Evolutionary conservation across 441 rosid species (phyloP), one percentile per base, ranked within the genome.

Genomic region (Croton laevigatus): DNA sequence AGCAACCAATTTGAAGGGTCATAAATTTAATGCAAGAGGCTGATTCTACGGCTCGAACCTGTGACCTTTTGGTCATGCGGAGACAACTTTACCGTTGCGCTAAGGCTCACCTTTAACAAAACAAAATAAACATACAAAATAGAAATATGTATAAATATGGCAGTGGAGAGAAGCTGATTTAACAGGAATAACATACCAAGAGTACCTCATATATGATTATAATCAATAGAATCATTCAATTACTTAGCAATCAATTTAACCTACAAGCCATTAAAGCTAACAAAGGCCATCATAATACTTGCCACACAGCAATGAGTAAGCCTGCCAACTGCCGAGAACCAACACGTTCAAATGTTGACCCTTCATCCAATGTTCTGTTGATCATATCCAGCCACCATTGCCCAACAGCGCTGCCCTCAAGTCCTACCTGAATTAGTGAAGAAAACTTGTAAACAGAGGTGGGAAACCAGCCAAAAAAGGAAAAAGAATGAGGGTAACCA

Each of bases 351-450:
- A 95, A 95, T 51, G 90, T 85, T 75, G 77, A 73, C 62, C 88
- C 89, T 74, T 95, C 98, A 58, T 89, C 96, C 71, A 95, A 85
- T 61, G 84, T 82, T 78, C 83, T 89, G 60, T 94, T 98, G 34
- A 95, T 93, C 71, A 85, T 80, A 65, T 91, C 99, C 65, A 88
- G 85, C 99, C 99, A 95, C 89, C 89, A 95, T 66, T 91, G 87
- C 42, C 99, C 99, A 78, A 86, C 84, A 37, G 97, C 78, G 84
- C 99, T 96, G 68, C 98, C 98, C 89, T 96, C 99, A 69, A 93
- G 93, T 76, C 99, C 99, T 76, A 96, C 97, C 99, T 96, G 84
- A 75, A 79, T 71, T 78, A 40, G 52, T 64, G 75, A 55, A 23
- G 65, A 59, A 62, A 49, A 45, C 27, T 17, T 36, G 20, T 19